Evolutionary conservation across 129 eudicot species (phyloP), one percentile per base, ranked within the genome.

Genomic region (Logfia minima): DNA sequence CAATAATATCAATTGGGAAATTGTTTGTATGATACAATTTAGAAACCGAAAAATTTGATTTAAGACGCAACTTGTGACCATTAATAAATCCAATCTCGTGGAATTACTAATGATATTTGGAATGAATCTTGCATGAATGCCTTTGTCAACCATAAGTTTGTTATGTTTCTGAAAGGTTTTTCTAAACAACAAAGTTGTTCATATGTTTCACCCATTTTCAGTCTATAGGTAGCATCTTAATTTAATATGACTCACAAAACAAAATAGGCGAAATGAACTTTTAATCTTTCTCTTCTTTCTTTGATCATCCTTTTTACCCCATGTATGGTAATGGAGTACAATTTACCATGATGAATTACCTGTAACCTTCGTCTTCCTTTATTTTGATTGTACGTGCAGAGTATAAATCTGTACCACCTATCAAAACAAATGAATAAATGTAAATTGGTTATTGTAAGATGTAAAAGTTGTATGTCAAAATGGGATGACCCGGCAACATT

Each of bases 331-430:
- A 76, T 66, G 41, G 45, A 55, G 55, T 31, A 66, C 1, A 22
- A 76, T 48, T 7, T 41, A 63, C 14, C 32, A 7, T 18, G 32
- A 35, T 53, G 23, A 60, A 66, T 28, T 84, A 90, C 98, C 96
- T 93, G 85, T 85, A 83, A 29, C 96, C 96, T 79, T 90, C 95
- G 7, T 93, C 96, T 84, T 93, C 98, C 85, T 90, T 93, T 41
- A 93, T 88, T 83, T 93, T 93, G 82, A 93, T 88, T 41, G 91
- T 84, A 51, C 95, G 96, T 1, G 96, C 98, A 55, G 98, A 79
- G 73, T 90, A 93, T 62, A 93, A 74, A 75, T 87, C 83, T 31
- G 96, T 71, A 45, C 96, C 96, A 75, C 90, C 98, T 93, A 86
- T 48, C 76, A 48, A 79, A 41, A 79, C 26, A 18, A 64, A 70